These are phyloP conservation scores for Aspergillus fructus DNA, from an alignment of 2,329 filamentous ascomycete genomes.

Conservation along the genomic window DNA sequence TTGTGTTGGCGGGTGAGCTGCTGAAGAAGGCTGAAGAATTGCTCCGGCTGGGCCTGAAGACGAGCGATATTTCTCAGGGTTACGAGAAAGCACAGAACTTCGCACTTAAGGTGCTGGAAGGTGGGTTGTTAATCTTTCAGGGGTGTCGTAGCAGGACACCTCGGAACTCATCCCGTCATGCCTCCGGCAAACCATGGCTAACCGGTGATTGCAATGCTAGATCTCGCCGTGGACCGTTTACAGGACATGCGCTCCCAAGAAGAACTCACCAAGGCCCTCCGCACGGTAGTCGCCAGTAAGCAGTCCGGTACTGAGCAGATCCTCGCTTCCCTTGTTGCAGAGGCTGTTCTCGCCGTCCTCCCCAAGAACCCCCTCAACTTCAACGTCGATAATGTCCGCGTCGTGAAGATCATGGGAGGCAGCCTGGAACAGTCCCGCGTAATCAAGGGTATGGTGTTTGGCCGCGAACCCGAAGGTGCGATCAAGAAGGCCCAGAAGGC, in stretches of 20 bases:
- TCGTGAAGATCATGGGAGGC: slow-evolving; percentile 99
- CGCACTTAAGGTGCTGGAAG: slow-evolving; percentile 79
- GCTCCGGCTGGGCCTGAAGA: slow-evolving; percentile 94
- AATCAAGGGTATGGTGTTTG: slow-evolving; percentile 97
- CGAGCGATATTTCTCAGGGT: slow-evolving; percentile 92
- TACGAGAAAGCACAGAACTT: slow-evolving; percentile 94
- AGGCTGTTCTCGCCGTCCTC: slow-evolving; percentile 79
- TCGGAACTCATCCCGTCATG: neutral
- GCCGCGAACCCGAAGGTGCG: slow-evolving; percentile 86
- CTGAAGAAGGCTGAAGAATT: slow-evolving; percentile 96
- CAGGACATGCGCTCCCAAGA: slow-evolving; percentile 75
- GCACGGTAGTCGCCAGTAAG: slow-evolving; percentile 94
- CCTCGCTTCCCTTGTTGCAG: slow-evolving; percentile 81
- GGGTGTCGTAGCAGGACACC: neutral
- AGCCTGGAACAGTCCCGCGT: slow-evolving; percentile 91
- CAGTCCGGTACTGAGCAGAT: slow-evolving; percentile 91
- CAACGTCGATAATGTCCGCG: slow-evolving; percentile 98
- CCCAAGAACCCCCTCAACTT: slow-evolving; percentile 95
- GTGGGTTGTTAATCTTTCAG: slow-evolving; percentile 32
- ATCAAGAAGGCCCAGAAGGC: slow-evolving; percentile 90
- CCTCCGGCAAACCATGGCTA: neutral
- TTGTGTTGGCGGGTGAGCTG: slow-evolving; percentile 90
- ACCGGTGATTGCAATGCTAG: slow-evolving; percentile 36
- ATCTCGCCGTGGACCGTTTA: slow-evolving; percentile 87
- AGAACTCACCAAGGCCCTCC: slow-evolving; percentile 91